Base-by-base conservation (phyloP, 2,329 filamentous ascomycete genomes). In the Aspergillus spinulosporus region DNA sequence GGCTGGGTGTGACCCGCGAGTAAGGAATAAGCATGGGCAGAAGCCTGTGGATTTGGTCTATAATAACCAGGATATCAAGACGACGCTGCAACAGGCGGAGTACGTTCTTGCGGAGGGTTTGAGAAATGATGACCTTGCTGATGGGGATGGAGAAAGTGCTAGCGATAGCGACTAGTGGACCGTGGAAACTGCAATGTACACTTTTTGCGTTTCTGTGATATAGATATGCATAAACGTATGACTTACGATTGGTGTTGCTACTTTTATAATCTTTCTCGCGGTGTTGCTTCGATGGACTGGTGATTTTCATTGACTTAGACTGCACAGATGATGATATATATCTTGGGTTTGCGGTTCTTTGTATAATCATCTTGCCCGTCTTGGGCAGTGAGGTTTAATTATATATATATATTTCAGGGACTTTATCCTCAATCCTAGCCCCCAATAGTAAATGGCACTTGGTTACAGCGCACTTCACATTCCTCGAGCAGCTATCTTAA, bases 51-150 rank as follows among this genome's bases (percentile, higher is more conserved):
- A 79, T 43, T 64, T 80, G 32, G 75, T 77, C 47, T 77, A 73
- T 52, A 68, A 76, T 46, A 74, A 77, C 31, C 67, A 67, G 32
- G 74, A 75, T 31, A 71, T 79, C 34, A 76, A 73, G 64, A 59
- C 66, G 34, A 67, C 66, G 5, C 68, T 80, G 9, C 72, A 74
- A 61, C 73, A 78, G 64, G 72, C 75, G 3, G 78, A 80, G 64
- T 80, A 78, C 63, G 72, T 78, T 12, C 63, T 79, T 40, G 74
- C 74, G 28, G 78, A 78, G 60, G 78, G 76, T 3, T 66, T 79
- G 36, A 71, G 71, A 54, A 45, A 54, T 48, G 67, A 69, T 26
- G 63, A 71, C 11, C 63, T 65, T 8, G 70, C 68, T 36, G 69
- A 73, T 37, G 73, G 69, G 5, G 72, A 71, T 15, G 71, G 65